Evolutionary conservation across 257 asterid genomes (phyloP).

Genomic region (Solanum ahanhuiri): DNA sequence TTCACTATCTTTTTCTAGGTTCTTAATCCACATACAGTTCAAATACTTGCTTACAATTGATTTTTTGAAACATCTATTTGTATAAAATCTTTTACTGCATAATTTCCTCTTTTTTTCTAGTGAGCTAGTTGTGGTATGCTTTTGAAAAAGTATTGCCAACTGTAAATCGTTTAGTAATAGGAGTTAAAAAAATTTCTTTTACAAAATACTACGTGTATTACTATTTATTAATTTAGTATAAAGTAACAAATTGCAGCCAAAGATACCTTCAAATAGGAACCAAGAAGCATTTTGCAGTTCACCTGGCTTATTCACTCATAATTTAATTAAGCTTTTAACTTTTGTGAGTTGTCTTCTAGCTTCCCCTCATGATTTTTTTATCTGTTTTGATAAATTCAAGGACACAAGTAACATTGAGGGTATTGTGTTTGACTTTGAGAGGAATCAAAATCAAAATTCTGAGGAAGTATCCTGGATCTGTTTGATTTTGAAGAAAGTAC

Average conservation of each 20-base stretch:
- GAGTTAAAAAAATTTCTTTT: not conserved
- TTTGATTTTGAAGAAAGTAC: slow-evolving; percentile 9
- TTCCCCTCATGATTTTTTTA: not conserved
- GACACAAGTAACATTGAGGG: slow-evolving; percentile 24
- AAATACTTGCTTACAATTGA: not conserved
- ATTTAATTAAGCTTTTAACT: not conserved
- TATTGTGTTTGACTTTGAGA: slow-evolving; percentile 14
- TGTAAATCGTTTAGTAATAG: not conserved
- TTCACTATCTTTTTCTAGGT: not conserved
- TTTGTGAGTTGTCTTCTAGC: not conserved
- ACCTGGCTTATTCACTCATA: not conserved
- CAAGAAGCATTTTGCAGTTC: not conserved
- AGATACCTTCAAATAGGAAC: not conserved
- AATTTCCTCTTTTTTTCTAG: not conserved
- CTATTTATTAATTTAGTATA: not conserved
- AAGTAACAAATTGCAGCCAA: not conserved
- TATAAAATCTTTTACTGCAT: not conserved
- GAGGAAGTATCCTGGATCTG: not conserved
- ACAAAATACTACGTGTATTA: not conserved
- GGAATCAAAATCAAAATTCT: not conserved
- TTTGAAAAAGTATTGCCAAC: not conserved
- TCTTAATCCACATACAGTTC: not conserved
- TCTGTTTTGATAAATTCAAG: not conserved
- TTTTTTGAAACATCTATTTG: not conserved
- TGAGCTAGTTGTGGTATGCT: not conserved